phyloP scores from a whole-genome alignment of 768 basidiomycete genomes.

The Tulasnella sp. region DNA sequence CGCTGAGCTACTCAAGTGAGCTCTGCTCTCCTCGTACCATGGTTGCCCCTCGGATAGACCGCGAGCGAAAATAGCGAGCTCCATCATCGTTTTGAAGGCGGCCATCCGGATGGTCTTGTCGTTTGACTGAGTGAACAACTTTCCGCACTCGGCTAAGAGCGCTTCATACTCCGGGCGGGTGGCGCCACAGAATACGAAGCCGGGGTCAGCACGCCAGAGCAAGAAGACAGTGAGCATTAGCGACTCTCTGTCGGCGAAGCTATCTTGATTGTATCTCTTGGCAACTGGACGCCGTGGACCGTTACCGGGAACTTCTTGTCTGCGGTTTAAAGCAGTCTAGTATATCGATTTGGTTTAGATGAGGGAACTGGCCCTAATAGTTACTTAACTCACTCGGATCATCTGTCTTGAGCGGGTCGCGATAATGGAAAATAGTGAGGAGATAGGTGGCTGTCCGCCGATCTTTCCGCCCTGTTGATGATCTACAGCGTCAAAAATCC shows the following conservation, averaged over 20 bases:
- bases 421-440: slow-evolving; percentile 32
- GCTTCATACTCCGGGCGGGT: slow-evolving; percentile 38
- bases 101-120: slow-evolving; percentile 24
- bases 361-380: background rate
- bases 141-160: slow-evolving; percentile 35
- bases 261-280: slow-evolving; percentile 43
- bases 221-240: slow-evolving; percentile 65
- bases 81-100: slow-evolving; percentile 10
- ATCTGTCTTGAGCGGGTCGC: slow-evolving; percentile 52
- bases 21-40: slow-evolving; percentile 21
- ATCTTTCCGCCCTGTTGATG: slow-evolving; percentile 13
- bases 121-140: slow-evolving; percentile 24
- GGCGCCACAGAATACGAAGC: slow-evolving; percentile 52
- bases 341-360: background rate
- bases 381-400: slow-evolving; percentile 47
- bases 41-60: slow-evolving; percentile 11
- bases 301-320: slow-evolving; percentile 20
- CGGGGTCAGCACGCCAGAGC: slow-evolving; percentile 57
- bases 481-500: background rate
- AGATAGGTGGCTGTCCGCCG: slow-evolving; percentile 9
- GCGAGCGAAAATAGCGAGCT: slow-evolving; percentile 10
- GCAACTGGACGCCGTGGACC: slow-evolving; percentile 56
- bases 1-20: background rate
- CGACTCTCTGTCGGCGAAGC: slow-evolving; percentile 48
- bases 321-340: slow-evolving; percentile 14